Conservation (phyloP, 1,284 basidiomycete species). For the Pulchroboletus neoregius region DNA sequence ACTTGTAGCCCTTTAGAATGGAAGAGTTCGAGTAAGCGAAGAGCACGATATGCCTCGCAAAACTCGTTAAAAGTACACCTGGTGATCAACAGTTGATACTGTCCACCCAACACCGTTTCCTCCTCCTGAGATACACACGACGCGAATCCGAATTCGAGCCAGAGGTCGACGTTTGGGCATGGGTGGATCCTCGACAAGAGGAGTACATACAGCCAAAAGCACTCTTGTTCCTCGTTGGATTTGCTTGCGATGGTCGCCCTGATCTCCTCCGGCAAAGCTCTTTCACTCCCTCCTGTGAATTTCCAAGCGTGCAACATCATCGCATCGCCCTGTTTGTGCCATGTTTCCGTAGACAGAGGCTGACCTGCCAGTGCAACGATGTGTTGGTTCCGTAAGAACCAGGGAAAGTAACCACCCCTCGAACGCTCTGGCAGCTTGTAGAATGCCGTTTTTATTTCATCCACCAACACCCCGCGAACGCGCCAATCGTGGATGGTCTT, state of each 20-base stretch:
- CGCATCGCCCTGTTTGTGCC: neutral
- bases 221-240: neutral
- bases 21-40: neutral
- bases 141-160: slow-evolving; percentile 4
- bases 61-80: slow-evolving; percentile 6
- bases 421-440: neutral
- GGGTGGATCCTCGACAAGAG: neutral
- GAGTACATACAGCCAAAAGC: neutral
- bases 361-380: slow-evolving; percentile 2
- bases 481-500: slow-evolving; percentile 9
- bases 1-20: neutral
- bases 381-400: slow-evolving; percentile 7
- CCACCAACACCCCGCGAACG: slow-evolving; percentile 3
- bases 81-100: neutral
- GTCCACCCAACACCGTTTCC: neutral
- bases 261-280: neutral
- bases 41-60: neutral
- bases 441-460: slow-evolving; percentile 1
- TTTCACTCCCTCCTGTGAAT: neutral
- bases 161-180: neutral
- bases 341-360: neutral
- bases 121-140: neutral
- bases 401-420: neutral
- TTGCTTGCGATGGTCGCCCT: neutral
- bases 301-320: neutral